A percentile compares a stretch with the other conserved stretches of the same genome.
Evolutionary conservation across 768 basidiomycete species (phyloP).

Genomic region (Podaxis sp.): DNA sequence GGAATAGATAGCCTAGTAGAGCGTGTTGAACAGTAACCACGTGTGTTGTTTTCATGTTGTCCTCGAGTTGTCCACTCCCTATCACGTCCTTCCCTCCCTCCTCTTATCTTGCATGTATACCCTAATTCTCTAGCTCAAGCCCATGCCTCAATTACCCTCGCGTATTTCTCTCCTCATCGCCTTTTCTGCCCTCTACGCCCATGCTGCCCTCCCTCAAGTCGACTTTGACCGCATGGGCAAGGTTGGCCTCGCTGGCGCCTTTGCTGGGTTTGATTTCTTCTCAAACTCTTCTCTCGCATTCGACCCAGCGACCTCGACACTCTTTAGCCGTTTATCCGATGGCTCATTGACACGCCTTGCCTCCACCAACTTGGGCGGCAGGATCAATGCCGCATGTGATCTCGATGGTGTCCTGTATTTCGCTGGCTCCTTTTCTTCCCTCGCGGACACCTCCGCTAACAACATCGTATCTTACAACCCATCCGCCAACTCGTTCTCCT

Average conservation of each 20-base stretch:
- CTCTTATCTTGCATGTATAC: conserved; percentile 11
- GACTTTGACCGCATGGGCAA: conserved; percentile 78
- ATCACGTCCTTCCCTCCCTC: conserved; percentile 10
- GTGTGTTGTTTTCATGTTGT: conserved; percentile 1
- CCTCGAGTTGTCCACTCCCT: conserved; percentile 4
- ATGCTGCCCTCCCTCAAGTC: conserved; percentile 34
- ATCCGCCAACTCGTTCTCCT: conserved; percentile 49
- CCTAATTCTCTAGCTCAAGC: conserved; percentile 7
- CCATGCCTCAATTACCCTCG: conserved; percentile 21
- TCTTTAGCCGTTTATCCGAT: conserved; percentile 58
- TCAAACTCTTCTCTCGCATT: conserved; percentile 52
- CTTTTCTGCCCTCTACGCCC: conserved; percentile 23
- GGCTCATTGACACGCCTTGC: conserved; percentile 70
- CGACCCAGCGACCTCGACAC: conserved; percentile 67
- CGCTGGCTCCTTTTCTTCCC: conserved; percentile 77
- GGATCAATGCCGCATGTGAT: conserved; percentile 68
- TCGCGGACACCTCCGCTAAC: conserved; percentile 51
- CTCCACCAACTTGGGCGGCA: conserved; percentile 77
- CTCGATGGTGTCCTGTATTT: conserved; percentile 70
- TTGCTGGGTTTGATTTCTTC: conserved; percentile 81
- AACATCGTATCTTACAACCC: conserved; percentile 79
- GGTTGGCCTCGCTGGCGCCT: conserved; percentile 85
- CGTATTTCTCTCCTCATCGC: conserved; percentile 22
- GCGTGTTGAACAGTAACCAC: not conserved
- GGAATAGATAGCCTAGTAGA: conserved; percentile 6